Percentiles rank a stretch among this genome's conserved stretches.
These are phyloP conservation scores for Mychonastes homosphaera DNA, from an alignment of 139 green algal species.

Conservation along the genomic window DNA sequence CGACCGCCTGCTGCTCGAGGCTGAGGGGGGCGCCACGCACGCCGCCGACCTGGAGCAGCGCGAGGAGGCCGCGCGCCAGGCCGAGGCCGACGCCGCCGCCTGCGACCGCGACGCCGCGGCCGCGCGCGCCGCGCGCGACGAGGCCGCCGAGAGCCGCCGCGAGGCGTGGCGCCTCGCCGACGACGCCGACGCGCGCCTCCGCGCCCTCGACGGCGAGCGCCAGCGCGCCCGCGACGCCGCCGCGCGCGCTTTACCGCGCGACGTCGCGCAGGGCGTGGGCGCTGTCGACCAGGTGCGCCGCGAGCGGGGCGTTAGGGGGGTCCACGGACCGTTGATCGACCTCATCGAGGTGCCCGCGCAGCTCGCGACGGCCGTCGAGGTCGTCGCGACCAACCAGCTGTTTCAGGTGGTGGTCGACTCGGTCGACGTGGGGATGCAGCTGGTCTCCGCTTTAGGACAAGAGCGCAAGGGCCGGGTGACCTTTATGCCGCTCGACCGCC, in stretches of 20 bases:
- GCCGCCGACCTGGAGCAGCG: slow-evolving; percentile 22
- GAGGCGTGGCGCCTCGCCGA: slow-evolving; percentile 35
- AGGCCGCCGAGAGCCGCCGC: slow-evolving; percentile 33
- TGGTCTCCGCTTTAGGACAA: slow-evolving; percentile 58
- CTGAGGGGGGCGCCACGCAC: background rate
- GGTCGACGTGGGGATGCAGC: slow-evolving; percentile 54
- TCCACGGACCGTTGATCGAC: slow-evolving; percentile 86
- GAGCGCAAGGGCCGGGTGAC: slow-evolving; percentile 69
- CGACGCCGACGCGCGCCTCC: slow-evolving; percentile 23
- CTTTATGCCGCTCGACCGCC: slow-evolving; percentile 87
- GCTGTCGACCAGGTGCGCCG: slow-evolving; percentile 17
- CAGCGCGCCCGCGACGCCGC: slow-evolving; percentile 7
- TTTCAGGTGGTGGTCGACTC: slow-evolving; percentile 82
- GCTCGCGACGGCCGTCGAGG: slow-evolving; percentile 79
- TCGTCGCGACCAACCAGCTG: slow-evolving; percentile 38
- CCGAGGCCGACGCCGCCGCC: slow-evolving; percentile 16
- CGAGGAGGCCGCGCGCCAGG: slow-evolving; percentile 30
- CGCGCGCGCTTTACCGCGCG: slow-evolving; percentile 40
- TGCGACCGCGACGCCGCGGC: background rate
- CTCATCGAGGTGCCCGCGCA: slow-evolving; percentile 59
- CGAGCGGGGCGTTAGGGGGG: slow-evolving; percentile 31
- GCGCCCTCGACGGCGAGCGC: slow-evolving; percentile 8
- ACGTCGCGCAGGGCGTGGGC: slow-evolving; percentile 55
- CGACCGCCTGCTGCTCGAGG: slow-evolving; percentile 11
- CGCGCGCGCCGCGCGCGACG: background rate